Conservation (phyloP, 2,329 filamentous ascomycete species). For the Phyllosticta capitalensis region DNA sequence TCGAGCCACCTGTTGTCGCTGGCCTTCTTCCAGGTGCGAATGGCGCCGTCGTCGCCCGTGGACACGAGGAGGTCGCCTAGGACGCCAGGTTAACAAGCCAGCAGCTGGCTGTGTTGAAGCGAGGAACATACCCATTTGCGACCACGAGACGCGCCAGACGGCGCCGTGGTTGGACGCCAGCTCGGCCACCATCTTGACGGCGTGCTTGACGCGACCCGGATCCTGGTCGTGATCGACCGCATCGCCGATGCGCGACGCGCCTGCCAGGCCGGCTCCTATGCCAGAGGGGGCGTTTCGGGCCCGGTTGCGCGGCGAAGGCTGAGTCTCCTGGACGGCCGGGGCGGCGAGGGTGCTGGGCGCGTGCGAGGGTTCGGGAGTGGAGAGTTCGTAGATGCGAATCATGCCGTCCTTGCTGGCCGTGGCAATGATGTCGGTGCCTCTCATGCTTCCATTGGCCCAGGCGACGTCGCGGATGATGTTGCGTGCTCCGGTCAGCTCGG, state of each 20-base stretch:
- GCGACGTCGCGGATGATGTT: slow-evolving; percentile 68
- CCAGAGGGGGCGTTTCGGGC: slow-evolving; percentile 36
- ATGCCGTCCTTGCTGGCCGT: slow-evolving; percentile 89
- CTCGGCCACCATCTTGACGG: slow-evolving; percentile 53
- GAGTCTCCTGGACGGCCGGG: slow-evolving; percentile 5
- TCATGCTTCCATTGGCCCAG: slow-evolving; percentile 86
- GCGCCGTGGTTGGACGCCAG: slow-evolving; percentile 59
- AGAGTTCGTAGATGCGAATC: slow-evolving; percentile 77
- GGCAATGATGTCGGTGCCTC: slow-evolving; percentile 82
- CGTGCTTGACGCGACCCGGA: slow-evolving; percentile 58
- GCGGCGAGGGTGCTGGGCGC: slow-evolving; percentile 13
- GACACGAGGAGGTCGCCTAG: slow-evolving; percentile 65
- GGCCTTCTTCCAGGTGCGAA: slow-evolving; percentile 42
- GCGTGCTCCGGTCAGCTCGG: slow-evolving; percentile 62
- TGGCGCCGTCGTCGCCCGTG: slow-evolving; percentile 64
- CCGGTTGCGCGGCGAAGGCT: slow-evolving; percentile 1
- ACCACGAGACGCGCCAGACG: slow-evolving; percentile 66
- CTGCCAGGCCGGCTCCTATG: slow-evolving; percentile 45
- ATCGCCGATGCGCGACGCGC: slow-evolving; percentile 30
- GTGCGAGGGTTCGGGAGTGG: slow-evolving; percentile 46
- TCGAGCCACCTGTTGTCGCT: slow-evolving; percentile 40
- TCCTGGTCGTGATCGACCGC: slow-evolving; percentile 47
- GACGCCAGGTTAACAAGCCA: slow-evolving; percentile 21
- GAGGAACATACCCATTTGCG: slow-evolving; percentile 32
- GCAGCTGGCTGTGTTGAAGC: background rate